phyloP scores from a whole-genome alignment of 306 rosid species.

The Sesbania bispinosa region DNA sequence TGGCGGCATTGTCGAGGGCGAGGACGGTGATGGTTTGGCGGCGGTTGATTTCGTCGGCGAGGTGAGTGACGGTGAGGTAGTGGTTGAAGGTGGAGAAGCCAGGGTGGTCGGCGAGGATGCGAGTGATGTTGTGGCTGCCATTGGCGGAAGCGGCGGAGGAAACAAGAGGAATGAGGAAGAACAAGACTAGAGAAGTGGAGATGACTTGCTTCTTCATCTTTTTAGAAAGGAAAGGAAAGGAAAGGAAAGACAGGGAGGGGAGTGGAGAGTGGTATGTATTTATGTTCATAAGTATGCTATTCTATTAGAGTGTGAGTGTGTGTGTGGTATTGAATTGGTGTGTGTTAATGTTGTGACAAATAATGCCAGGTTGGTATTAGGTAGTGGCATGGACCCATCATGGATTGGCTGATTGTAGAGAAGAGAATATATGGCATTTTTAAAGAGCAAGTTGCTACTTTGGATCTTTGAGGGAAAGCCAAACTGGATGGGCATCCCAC shows the following conservation, averaged over 20 bases:
- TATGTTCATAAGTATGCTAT: too few relatives aligned
- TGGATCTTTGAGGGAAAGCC: too few relatives aligned
- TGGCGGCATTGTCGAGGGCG: constrained; percentile 81
- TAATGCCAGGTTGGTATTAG: too few relatives aligned
- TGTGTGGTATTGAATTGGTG: too few relatives aligned
- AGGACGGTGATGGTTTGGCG: constrained; percentile 92
- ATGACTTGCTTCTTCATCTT: constrained; percentile 18
- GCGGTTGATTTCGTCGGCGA: constrained; percentile 87
- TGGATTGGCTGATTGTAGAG: too few relatives aligned
- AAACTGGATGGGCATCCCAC: too few relatives aligned
- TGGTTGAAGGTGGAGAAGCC: constrained; percentile 81
- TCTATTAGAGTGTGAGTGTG: not conserved
- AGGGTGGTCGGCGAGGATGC: constrained; percentile 67
- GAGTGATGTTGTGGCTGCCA: constrained; percentile 62
- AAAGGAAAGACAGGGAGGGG: too few relatives aligned
- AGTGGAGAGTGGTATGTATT: too few relatives aligned
- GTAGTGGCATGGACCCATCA: too few relatives aligned
- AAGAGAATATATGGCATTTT: too few relatives aligned
- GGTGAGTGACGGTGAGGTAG: constrained; percentile 86
- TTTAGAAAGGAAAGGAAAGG: not conserved
- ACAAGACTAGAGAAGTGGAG: not conserved
- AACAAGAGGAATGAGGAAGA: not conserved
- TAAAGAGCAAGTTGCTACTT: too few relatives aligned
- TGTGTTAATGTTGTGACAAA: too few relatives aligned
- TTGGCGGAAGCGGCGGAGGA: constrained; percentile 22